These are phyloP conservation scores for Cercospora sojina DNA, from an alignment of 2,329 filamentous ascomycete genomes.

Conservation along the genomic window DNA sequence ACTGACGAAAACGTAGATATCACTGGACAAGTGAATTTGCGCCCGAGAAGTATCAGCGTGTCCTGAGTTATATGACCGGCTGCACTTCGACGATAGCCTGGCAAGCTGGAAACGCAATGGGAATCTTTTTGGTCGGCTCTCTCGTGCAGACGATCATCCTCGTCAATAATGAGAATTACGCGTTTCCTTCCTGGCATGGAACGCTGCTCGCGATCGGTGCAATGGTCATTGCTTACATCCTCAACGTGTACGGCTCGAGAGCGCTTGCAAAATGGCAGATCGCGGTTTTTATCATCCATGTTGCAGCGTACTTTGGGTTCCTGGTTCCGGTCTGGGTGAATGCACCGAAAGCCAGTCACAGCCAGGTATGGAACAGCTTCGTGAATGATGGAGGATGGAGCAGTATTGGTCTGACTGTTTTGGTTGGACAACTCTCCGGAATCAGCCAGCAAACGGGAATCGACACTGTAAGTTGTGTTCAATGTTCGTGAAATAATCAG, in stretches of 20 bases:
- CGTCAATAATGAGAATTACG: conserved; percentile 45
- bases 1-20: conserved; percentile 4
- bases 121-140: conserved; percentile 25
- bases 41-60: conserved; percentile 24
- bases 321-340: conserved; percentile 32
- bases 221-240: conserved; percentile 43
- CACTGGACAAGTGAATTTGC: conserved; percentile 32
- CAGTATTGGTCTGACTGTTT: conserved; percentile 29
- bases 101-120: conserved; percentile 23
- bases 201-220: conserved; percentile 50
- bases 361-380: conserved; percentile 36
- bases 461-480: conserved; percentile 17
- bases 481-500: neutral
- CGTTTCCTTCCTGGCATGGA: conserved; percentile 47
- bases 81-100: conserved; percentile 28
- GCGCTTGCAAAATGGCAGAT: conserved; percentile 39
- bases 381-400: conserved; percentile 42
- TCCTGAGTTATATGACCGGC: conserved; percentile 14
- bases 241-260: conserved; percentile 41
- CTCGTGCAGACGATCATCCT: conserved; percentile 32
- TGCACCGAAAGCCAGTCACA: conserved; percentile 22
- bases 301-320: conserved; percentile 29
- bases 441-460: conserved; percentile 27
- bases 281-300: conserved; percentile 26
- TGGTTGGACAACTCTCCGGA: conserved; percentile 35